These are phyloP conservation scores for Chlamydomonas asymmetrica DNA, from an alignment of 139 green algal genomes.

Conservation along the genomic window DNA sequence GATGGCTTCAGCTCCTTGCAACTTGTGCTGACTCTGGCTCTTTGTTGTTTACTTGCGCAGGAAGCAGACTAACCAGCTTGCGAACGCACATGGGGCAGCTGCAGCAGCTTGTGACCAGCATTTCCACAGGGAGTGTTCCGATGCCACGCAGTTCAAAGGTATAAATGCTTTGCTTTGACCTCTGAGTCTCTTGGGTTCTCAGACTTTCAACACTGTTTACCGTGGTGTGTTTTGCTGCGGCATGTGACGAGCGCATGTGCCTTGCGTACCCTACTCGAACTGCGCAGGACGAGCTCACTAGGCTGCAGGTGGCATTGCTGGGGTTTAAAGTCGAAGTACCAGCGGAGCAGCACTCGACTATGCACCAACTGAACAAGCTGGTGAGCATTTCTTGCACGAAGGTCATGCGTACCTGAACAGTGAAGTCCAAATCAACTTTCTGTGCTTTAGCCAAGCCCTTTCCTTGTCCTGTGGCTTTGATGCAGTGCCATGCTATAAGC, in stretches of 20 bases:
- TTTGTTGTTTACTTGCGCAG: neutral
- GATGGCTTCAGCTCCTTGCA: neutral
- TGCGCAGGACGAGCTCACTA: constrained; percentile 30
- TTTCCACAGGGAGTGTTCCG: constrained; percentile 16
- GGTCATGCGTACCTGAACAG: neutral
- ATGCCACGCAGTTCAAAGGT: constrained; percentile 27
- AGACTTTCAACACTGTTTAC: neutral
- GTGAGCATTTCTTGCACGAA: neutral
- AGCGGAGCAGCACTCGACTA: constrained; percentile 17
- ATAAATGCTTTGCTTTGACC: neutral
- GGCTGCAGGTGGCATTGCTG: constrained; percentile 8
- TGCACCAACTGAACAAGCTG: constrained; percentile 23
- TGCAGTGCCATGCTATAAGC: neutral
- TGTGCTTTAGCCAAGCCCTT: neutral
- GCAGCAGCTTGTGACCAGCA: neutral
- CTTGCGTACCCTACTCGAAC: neutral
- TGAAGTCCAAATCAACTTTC: neutral
- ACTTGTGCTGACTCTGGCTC: neutral
- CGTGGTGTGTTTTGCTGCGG: neutral
- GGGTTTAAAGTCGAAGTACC: constrained; percentile 14
- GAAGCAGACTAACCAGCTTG: constrained; percentile 22
- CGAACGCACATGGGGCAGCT: constrained; percentile 4
- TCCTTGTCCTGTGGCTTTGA: neutral
- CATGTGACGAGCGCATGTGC: neutral
- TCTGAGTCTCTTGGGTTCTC: neutral